A percentile compares a stretch with the other conserved stretches of the same genome.
Conservation (phyloP, 495 filamentous ascomycete genomes). For the Podospora tetraspora region DNA sequence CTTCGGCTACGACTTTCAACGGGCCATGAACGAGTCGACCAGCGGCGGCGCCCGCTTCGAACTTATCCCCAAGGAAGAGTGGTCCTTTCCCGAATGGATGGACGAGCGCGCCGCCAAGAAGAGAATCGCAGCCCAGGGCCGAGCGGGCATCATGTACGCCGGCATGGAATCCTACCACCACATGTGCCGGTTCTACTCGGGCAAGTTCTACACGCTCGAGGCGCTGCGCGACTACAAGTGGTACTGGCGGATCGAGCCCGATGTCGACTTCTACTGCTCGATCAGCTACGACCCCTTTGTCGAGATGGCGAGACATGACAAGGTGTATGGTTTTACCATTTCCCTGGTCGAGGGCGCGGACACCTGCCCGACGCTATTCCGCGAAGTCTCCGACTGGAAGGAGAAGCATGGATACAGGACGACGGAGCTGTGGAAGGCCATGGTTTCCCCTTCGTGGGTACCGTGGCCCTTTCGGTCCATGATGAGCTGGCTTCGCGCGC, state of each 20-base stretch:
- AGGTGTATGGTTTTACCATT: conserved; percentile 50
- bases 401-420: conserved; percentile 27
- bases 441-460: conserved; percentile 34
- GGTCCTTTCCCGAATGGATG: conserved; percentile 92
- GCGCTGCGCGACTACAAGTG: conserved; percentile 43
- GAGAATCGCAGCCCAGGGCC: conserved; percentile 79
- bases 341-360: conserved; percentile 45
- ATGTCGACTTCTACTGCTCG: conserved; percentile 48
- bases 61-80: conserved; percentile 72
- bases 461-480: conserved; percentile 36
- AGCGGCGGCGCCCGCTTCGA: conserved; percentile 73
- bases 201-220: conserved; percentile 56
- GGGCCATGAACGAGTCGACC: conserved; percentile 72
- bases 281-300: conserved; percentile 53
- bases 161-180: conserved; percentile 99
- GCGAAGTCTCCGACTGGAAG: conserved; percentile 41
- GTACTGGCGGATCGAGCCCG: conserved; percentile 54
- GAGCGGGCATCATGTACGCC: conserved; percentile 88
- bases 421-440: conserved; percentile 37
- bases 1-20: conserved; percentile 81
- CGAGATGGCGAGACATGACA: conserved; percentile 47
- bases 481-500: conserved; percentile 36
- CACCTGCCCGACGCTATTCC: conserved; percentile 48
- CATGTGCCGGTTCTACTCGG: conserved; percentile 97
- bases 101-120: conserved; percentile 73